These are phyloP conservation scores for Eucalyptus cloeziana DNA, from an alignment of 345 rosid genomes.

Conservation along the genomic window DNA sequence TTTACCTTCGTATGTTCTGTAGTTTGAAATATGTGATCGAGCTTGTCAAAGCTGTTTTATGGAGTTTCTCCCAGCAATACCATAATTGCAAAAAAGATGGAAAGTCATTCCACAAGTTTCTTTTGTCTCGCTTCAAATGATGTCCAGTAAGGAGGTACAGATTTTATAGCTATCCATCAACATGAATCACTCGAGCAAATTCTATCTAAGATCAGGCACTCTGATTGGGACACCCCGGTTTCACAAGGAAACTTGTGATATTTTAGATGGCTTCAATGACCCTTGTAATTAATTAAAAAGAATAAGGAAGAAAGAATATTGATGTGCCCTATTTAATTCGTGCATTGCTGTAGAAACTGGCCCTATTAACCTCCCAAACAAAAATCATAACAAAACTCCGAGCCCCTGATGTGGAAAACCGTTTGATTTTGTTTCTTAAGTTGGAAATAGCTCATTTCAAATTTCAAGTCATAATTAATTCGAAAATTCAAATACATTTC, in stretches of 20 bases:
- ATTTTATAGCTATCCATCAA: background rate
- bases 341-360: background rate
- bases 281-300: background rate
- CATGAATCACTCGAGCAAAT: too few relatives aligned
- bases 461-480: too few relatives aligned
- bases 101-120: background rate
- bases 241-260: too few relatives aligned
- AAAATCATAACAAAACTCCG: too few relatives aligned
- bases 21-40: background rate
- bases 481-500: too few relatives aligned
- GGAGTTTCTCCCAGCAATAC: background rate
- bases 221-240: accelerated
- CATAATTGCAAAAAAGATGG: background rate
- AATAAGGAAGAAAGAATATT: background rate
- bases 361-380: too few relatives aligned
- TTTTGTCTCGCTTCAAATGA: background rate
- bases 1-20: background rate
- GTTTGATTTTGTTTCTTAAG: background rate
- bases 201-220: too few relatives aligned
- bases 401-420: too few relatives aligned
- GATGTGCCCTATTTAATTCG: background rate
- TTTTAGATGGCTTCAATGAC: background rate
- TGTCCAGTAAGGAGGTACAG: background rate
- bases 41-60: background rate
- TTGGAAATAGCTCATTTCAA: background rate